phyloP scores from a whole-genome alignment of 2,329 filamentous ascomycete species.

The Tolypocladium pustulatum region DNA sequence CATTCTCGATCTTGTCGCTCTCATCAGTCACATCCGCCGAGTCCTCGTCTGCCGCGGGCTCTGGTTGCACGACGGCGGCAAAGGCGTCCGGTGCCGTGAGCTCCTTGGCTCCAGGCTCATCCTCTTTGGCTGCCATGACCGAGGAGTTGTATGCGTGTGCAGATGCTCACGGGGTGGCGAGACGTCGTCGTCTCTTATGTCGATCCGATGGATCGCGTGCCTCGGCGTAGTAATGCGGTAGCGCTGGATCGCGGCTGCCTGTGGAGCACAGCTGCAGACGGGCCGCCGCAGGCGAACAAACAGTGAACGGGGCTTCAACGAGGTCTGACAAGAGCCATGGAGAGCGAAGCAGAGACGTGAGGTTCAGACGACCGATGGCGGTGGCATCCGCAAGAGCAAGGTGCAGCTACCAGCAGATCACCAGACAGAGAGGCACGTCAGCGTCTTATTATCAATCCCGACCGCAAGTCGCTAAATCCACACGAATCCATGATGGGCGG shows the following conservation, averaged over 20 bases:
- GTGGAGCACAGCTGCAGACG: neutral
- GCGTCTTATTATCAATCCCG: neutral
- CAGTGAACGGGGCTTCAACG: neutral
- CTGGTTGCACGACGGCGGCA: slow-evolving; percentile 15
- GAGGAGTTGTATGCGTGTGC: neutral
- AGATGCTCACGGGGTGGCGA: neutral
- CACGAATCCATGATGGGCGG: neutral
- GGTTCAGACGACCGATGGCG: neutral
- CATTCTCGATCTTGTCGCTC: slow-evolving; percentile 2
- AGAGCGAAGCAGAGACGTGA: neutral
- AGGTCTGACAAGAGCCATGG: neutral
- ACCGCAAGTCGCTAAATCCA: too few relatives aligned
- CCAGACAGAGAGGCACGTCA: neutral
- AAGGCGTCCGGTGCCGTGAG: slow-evolving; percentile 17
- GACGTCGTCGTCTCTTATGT: neutral
- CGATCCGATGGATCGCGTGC: neutral
- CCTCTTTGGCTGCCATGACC: slow-evolving; percentile 12
- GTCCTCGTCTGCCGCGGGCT: slow-evolving; percentile 8
- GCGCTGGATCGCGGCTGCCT: neutral
- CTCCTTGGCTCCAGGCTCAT: slow-evolving; percentile 12
- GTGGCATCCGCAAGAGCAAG: neutral
- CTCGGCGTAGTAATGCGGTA: neutral
- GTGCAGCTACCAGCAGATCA: neutral
- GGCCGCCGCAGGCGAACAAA: neutral
- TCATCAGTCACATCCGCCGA: slow-evolving; percentile 3